Base-by-base conservation (phyloP, 108 stramenopile species). In the Nitzschia palea region DNA sequence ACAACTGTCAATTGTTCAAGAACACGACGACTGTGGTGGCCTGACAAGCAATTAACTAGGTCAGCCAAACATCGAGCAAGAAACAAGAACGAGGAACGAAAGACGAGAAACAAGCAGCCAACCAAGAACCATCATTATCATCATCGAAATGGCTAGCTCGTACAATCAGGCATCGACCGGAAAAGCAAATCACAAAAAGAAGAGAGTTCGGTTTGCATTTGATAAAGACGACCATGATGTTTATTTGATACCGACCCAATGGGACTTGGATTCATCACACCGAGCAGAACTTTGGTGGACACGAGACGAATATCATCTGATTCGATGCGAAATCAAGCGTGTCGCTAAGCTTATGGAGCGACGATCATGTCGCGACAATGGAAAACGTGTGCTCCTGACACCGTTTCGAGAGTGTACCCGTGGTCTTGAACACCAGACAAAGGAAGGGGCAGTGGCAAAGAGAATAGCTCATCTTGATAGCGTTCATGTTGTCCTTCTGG, bases 401-500 rank as follows among this genome's bases (percentile, higher is more conserved):
- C 14, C 4, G 2, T 0, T 60, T 18, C 59, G 31, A 43, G 23
- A 42, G 22, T 37, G 33, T 40, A 43, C 40, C 2, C 35, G 59
- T 20, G 59, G 59, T 6, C 59, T 60, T 0, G 59, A 60, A 34
- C 20, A 17, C 43, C 59, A 60, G 25, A 60, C 59, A 36, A 23
- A 60, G 59, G 23, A 60, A 9, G 59, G 59, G 22, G 32, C 31
- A 8, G 59, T 34, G 22, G 33, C 35, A 5, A 60, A 60, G 33
- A 40, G 40, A 34, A 26, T 37, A 25, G 59, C 59, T 23, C n/a
- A n/a, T 23, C n/a, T 34, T 15, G 59, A 43, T 9, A 23, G 59
- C 25, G 15, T 60, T 18, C 18, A 20, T 43, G 59, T 40, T 0
- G 59, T 60, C n/a, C 23, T 60, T 4, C 40, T 40, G 23, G 59